Percentiles rank a stretch among this genome's conserved stretches.
Conservation (phyloP, 768 basidiomycete species). For the Hygrophorus pudorinus region DNA sequence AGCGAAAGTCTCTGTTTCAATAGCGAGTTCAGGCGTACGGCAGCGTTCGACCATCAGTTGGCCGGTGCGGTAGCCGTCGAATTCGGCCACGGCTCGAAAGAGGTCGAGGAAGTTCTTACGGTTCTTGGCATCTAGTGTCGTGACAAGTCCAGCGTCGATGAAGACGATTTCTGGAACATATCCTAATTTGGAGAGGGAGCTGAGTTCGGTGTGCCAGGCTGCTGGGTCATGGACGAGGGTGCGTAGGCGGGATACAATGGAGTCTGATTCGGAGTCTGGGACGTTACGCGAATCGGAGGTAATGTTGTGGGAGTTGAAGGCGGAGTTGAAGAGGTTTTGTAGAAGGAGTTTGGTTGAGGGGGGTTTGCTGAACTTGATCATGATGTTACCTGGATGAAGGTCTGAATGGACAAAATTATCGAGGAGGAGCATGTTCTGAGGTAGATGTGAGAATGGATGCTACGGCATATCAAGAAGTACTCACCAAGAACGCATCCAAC, state of each 20-base stretch:
- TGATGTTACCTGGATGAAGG: conserved; percentile 90
- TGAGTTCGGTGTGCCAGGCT: conserved; percentile 65
- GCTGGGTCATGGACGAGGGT: conserved; percentile 44
- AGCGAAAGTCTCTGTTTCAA: conserved; percentile 92
- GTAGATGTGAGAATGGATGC: conserved; percentile 8
- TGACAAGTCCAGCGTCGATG: conserved; percentile 93
- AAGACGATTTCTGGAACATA: conserved; percentile 94
- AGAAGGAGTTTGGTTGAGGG: conserved; percentile 58
- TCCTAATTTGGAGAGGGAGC: conserved; percentile 50
- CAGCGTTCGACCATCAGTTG: conserved; percentile 96
- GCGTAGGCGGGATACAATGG: conserved; percentile 63
- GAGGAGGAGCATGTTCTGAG: conserved; percentile 90
- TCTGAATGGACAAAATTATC: conserved; percentile 97
- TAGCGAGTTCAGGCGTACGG: conserved; percentile 78
- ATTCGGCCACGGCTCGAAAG: conserved; percentile 91
- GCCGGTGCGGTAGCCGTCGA: conserved; percentile 93
- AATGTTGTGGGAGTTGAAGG: conserved; percentile 29
- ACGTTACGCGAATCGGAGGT: conserved; percentile 17
- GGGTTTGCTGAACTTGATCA: conserved; percentile 93
- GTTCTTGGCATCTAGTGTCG: conserved; percentile 73
- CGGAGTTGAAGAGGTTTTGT: conserved; percentile 43
- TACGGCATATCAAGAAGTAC: conserved; percentile 18
- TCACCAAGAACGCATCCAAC: conserved; percentile 87
- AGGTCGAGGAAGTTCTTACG: conserved; percentile 92
- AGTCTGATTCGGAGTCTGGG: conserved; percentile 41